Conservation (phyloP, 31 red algal species). For the Porphyra umbilicalis region DNA sequence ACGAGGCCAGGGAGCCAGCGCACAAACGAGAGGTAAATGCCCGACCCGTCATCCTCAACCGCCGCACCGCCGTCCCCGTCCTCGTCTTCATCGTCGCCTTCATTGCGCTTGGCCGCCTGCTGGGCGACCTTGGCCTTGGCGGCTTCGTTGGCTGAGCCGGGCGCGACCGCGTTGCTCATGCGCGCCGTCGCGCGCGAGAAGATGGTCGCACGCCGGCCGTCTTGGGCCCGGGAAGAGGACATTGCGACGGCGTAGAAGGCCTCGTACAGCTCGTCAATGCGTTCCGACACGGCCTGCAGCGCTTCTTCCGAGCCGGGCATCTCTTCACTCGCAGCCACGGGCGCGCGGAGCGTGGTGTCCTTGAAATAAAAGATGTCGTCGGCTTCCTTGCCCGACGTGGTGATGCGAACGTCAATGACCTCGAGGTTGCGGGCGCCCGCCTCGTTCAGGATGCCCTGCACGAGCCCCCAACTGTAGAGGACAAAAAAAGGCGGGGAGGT, state of each 20-base stretch:
- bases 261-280: background rate
- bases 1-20: background rate
- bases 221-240: background rate
- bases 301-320: background rate
- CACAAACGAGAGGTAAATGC: background rate
- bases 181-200: background rate
- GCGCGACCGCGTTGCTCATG: background rate
- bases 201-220: background rate
- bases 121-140: background rate
- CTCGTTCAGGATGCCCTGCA: background rate
- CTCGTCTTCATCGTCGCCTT: background rate
- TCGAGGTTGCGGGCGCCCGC: background rate
- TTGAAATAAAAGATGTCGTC: slow-evolving; percentile 1
- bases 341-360: background rate
- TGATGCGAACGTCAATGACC: slow-evolving; percentile 2
- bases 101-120: background rate
- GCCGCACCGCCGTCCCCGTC: background rate
- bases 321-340: background rate
- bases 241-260: background rate
- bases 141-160: background rate
- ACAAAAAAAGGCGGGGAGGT: no score
- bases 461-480: background rate
- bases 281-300: background rate
- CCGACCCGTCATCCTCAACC: background rate
- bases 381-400: background rate